Base-by-base conservation (phyloP, 2,329 filamentous ascomycete genomes). In the Colletotrichum gloeosporioides region DNA sequence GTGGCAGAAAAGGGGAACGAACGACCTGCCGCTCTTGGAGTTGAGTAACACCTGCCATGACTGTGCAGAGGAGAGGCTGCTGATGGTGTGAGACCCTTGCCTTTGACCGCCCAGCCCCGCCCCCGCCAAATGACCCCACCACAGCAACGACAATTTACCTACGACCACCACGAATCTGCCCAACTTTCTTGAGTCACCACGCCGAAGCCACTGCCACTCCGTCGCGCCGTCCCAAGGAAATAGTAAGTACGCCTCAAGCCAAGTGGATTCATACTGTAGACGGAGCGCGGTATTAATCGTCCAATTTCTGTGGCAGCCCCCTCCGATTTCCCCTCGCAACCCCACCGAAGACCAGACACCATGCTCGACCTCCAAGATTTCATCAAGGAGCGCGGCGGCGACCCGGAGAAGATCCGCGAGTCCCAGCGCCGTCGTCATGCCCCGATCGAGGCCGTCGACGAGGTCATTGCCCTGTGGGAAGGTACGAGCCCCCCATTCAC, bases 321-420 rank as follows among this genome's bases (percentile, higher is more conserved):
- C 27, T 44, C 22, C 65, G 15, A 34, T 31, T 61, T 29, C 49
- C 34, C 22, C 9, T 36, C 32, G 34, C n/a, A 36, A 39, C 25
- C 65, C 18, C 36, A 73, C 44, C 57, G 27, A 71, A 63, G 68
- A 76, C 62, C 71, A 31, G 32, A 39, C 65, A 74, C 25, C 65
- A 95, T 95, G 94, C 89, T 95, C 80, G 95, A 96, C 88, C 89
- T 95, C 72, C 89, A 91, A 80, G 94, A 96, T 83, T 95, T 96
- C 84, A 93, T 96, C 82, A 87, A 91, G 83, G 95, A 98, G 86
- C 94, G 96, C 81, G 97, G 96, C 79, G 97, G 97, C 80, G 92
- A 99, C 87, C 95, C 96, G 18, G 94, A 98, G 83, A 93, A 93
- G 88, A 97, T 99, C 86, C 94, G 95, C 85, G 95, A 98, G 85